Evolutionary conservation across 305 asterid genomes (phyloP).

Genomic region (Withania somnifera): DNA sequence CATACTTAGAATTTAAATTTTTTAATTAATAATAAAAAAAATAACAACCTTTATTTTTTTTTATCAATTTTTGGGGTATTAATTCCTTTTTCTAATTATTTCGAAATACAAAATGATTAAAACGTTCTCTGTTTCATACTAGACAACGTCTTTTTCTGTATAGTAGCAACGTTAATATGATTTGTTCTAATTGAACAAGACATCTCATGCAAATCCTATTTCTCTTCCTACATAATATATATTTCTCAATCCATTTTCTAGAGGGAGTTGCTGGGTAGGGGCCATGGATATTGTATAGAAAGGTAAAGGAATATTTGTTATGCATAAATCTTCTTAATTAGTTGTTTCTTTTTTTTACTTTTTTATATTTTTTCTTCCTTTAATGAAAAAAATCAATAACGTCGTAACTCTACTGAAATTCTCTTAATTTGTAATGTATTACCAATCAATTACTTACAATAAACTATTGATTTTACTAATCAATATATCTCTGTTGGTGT

Average conservation of each 20-base stretch:
- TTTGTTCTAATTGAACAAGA: background rate
- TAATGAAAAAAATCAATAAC: no score
- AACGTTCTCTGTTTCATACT: background rate
- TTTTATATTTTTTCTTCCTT: background rate
- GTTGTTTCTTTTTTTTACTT: background rate
- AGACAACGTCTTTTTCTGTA: conserved; percentile 4
- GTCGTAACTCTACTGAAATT: background rate
- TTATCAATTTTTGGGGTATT: no score
- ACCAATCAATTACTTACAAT: no score
- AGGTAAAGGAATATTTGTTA: no score
- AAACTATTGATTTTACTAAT: no score
- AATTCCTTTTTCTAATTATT: no score
- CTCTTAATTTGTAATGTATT: background rate
- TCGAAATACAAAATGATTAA: background rate
- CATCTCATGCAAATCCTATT: background rate
- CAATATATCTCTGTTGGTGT: no score
- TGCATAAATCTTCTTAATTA: background rate
- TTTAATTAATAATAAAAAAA: no score
- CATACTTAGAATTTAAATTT: no score
- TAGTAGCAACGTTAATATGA: background rate
- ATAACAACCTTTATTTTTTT: no score
- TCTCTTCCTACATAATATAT: background rate
- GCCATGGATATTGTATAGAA: background rate
- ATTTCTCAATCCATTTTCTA: background rate
- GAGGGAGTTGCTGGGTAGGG: background rate